Conservation (phyloP, 2,329 filamentous ascomycete species). For the Pseudopyricularia cyperi region DNA sequence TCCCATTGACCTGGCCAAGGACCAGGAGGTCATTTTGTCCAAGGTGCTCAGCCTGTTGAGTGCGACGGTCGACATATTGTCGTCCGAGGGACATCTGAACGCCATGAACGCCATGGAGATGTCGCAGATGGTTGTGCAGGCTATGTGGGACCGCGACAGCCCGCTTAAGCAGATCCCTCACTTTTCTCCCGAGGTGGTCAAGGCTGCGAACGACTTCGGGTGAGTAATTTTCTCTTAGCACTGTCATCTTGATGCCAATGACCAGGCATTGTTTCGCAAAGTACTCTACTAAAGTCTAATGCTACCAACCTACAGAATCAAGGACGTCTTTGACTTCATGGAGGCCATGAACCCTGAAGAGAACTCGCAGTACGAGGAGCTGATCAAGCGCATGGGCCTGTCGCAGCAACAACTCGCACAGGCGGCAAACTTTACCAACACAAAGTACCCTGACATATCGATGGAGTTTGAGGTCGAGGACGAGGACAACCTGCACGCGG, state of each 20-base stretch:
- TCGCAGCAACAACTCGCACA: slow-evolving; percentile 72
- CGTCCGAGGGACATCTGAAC: slow-evolving; percentile 90
- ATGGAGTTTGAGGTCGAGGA: slow-evolving; percentile 81
- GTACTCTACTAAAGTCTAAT: slow-evolving; percentile 16
- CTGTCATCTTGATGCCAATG: neutral
- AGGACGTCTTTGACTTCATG: slow-evolving; percentile 96
- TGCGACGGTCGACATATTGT: slow-evolving; percentile 87
- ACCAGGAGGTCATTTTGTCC: slow-evolving; percentile 76
- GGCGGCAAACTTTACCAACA: slow-evolving; percentile 90
- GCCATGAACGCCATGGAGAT: slow-evolving; percentile 99
- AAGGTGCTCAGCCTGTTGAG: slow-evolving; percentile 81
- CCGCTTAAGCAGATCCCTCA: slow-evolving; percentile 96
- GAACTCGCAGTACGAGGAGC: slow-evolving; percentile 64
- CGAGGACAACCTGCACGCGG: slow-evolving; percentile 64
- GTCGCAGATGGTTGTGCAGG: slow-evolving; percentile 97
- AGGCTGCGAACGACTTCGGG: slow-evolving; percentile 67
- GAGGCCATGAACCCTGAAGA: slow-evolving; percentile 95
- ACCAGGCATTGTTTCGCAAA: neutral
- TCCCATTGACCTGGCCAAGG: slow-evolving; percentile 87
- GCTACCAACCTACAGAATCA: slow-evolving; percentile 45
- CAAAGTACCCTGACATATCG: slow-evolving; percentile 90
- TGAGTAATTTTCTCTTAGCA: slow-evolving; percentile 31
- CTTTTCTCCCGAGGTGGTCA: slow-evolving; percentile 72
- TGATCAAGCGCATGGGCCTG: slow-evolving; percentile 68
- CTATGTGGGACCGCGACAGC: slow-evolving; percentile 97